Evolutionary conservation across 305 asterid species (phyloP), one percentile per base, ranked within the genome.

Genomic region (Fraxinus platypoda): DNA sequence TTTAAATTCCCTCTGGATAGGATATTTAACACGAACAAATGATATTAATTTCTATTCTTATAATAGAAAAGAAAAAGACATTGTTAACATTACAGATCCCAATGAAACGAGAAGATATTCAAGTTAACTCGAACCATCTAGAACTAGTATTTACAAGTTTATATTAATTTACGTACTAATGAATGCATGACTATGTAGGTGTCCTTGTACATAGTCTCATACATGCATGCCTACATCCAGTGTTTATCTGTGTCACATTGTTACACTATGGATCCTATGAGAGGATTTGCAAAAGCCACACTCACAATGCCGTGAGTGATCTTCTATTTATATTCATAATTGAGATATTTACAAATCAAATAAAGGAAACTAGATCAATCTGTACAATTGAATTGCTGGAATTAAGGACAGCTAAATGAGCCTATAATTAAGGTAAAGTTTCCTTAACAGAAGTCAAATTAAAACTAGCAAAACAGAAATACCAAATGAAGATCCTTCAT

Each of bases 111-210:
- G 43, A 37, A 37, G 43, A 37, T 37, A 37, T 37, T 37, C 43
- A 37, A 37, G 43, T 8, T 8, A 37, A 37, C 43, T 37, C 8
- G 43, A 37, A 37, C 43, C 43, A 37, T 37, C 43, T 37, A 37
- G 33, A 31, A 59, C 41, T 7, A 34, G 19, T 28, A 12, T 31
- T 7, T 72, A 74, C 74, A 46, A 1, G 21, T 77, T 62, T 41
- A 75, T 73, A 79, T 83, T 75, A 68, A 62, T 75, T 11, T 33
- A 54, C 9, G 21, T 28, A 64, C 68, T 4, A 38, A 57, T 62
- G 52, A 54, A 35, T 75, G 62, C 43, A 37, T 37, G 43, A 37
- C 43, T 37, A 8, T 8, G 43, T 37, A 37, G 43, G 43, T 37
- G 43, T 37, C 11, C 43, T 37, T 37, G 43, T 37, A 37, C 9